Percentiles rank a stretch among this genome's conserved stretches.
These are phyloP conservation scores for Celoporthe dispersa DNA, from an alignment of 2,329 filamentous ascomycete species.

Conservation along the genomic window DNA sequence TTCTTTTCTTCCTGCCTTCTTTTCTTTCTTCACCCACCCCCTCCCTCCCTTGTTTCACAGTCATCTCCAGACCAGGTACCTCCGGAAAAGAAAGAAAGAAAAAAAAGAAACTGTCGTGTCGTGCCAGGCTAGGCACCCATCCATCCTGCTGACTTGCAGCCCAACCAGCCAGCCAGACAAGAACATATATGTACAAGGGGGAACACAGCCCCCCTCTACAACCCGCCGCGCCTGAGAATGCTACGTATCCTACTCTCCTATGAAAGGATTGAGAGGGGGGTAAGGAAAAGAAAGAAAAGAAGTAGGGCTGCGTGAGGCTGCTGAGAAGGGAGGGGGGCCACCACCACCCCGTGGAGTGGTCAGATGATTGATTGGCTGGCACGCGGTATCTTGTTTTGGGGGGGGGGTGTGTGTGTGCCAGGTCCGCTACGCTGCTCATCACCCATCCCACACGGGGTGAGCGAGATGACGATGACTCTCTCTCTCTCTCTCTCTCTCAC, in stretches of 20 bases:
- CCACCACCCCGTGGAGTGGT: neutral
- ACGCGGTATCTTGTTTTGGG: neutral
- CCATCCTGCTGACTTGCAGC: constrained; percentile 5
- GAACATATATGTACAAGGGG: neutral
- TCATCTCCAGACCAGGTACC: neutral
- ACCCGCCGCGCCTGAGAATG: neutral
- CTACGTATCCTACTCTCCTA: neutral
- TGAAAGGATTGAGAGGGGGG: neutral
- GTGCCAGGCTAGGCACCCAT: neutral
- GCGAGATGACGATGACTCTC: constrained; percentile 5
- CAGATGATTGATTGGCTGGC: neutral
- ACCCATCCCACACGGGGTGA: neutral
- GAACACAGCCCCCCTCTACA: neutral
- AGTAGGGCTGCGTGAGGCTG: neutral
- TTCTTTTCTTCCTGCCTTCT: neutral
- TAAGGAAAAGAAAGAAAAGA: neutral
- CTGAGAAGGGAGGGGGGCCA: neutral
- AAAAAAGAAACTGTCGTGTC: neutral
- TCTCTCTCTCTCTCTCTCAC: neutral
- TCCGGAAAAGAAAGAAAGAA: neutral
- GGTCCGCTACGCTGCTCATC: neutral
- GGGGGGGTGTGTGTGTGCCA: neutral
- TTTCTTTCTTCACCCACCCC: neutral
- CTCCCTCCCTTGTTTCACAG: neutral
- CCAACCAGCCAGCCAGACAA: neutral